Evolutionary conservation across 2,329 filamentous ascomycete genomes (phyloP).

Genomic region (Fusarium sarcochroum): DNA sequence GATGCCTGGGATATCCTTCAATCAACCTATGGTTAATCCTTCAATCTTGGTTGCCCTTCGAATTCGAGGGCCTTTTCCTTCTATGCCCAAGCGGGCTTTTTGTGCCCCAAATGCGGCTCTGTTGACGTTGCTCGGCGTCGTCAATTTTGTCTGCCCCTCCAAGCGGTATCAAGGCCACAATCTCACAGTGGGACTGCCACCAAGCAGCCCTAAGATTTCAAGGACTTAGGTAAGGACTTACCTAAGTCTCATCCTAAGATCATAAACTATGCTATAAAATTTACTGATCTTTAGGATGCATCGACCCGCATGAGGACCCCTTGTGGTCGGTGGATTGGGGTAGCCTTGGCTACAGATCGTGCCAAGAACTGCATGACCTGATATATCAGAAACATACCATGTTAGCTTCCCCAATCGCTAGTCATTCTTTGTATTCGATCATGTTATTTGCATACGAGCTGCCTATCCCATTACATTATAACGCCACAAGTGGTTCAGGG

Average conservation of each 20-base stretch:
- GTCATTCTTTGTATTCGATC: neutral
- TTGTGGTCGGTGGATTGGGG: slow-evolving; percentile 7
- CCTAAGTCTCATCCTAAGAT: slow-evolving; percentile 1
- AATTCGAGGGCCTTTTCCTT: neutral
- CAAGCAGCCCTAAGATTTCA: neutral
- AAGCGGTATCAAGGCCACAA: slow-evolving; percentile 11
- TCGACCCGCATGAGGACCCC: neutral
- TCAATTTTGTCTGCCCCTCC: neutral
- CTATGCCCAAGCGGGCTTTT: neutral
- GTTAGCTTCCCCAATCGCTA: neutral
- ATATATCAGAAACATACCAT: slow-evolving; percentile 27
- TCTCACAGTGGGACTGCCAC: neutral
- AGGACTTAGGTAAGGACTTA: neutral
- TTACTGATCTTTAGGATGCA: slow-evolving; percentile 4
- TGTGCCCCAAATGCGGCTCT: slow-evolving; percentile 1
- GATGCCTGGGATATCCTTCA: neutral
- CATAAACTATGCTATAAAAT: slow-evolving; percentile 8
- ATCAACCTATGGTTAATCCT: neutral
- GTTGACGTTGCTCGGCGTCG: slow-evolving; percentile 14
- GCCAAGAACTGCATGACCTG: slow-evolving; percentile 36
- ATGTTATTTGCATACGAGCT: neutral
- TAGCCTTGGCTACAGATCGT: slow-evolving; percentile 21
- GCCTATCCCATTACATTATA: neutral
- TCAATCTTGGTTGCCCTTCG: neutral
- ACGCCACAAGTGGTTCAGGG: slow-evolving; percentile 16